Percentiles rank a stretch among this genome's conserved stretches.
Conservation (phyloP, 1,284 basidiomycete species). For the Heliocybe sulcata region DNA sequence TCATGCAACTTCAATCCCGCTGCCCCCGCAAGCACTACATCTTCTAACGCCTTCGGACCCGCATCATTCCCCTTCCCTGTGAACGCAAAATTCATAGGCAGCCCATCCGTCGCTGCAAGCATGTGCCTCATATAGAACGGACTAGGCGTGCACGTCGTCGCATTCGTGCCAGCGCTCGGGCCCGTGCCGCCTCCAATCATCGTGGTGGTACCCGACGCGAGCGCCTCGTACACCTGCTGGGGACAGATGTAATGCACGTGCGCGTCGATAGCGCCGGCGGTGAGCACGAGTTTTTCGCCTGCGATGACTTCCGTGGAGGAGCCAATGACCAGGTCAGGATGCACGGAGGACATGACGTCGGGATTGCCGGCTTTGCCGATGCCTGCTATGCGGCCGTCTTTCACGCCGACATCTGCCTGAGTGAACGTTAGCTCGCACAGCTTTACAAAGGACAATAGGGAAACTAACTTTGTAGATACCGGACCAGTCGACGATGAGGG, state of each 20-base stretch:
- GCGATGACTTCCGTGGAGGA: constrained; percentile 92
- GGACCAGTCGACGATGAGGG: constrained; percentile 90
- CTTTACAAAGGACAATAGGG: too few relatives aligned
- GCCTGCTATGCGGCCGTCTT: constrained; percentile 76
- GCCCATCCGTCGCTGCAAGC: constrained; percentile 82
- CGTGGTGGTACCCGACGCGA: constrained; percentile 75
- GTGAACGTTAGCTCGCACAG: too few relatives aligned
- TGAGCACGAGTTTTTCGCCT: constrained; percentile 90
- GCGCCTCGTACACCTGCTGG: constrained; percentile 74
- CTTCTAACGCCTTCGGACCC: constrained; percentile 64
- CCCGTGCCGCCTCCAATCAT: constrained; percentile 94
- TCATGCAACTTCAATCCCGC: constrained; percentile 95
- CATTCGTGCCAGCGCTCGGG: constrained; percentile 84
- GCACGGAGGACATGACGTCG: constrained; percentile 84
- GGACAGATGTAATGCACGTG: constrained; percentile 95
- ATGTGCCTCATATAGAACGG: constrained; percentile 84
- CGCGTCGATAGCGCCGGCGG: constrained; percentile 89
- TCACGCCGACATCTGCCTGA: constrained; percentile 97
- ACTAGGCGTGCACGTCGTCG: constrained; percentile 93
- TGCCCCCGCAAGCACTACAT: constrained; percentile 85
- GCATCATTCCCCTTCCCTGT: constrained; percentile 95
- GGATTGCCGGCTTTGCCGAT: constrained; percentile 98
- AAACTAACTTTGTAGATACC: constrained; percentile 88
- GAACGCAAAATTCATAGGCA: constrained; percentile 91
- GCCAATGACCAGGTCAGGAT: constrained; percentile 73